phyloP scores from a whole-genome alignment of 2,329 filamentous ascomycete species.

The Grosmannia huntii region DNA sequence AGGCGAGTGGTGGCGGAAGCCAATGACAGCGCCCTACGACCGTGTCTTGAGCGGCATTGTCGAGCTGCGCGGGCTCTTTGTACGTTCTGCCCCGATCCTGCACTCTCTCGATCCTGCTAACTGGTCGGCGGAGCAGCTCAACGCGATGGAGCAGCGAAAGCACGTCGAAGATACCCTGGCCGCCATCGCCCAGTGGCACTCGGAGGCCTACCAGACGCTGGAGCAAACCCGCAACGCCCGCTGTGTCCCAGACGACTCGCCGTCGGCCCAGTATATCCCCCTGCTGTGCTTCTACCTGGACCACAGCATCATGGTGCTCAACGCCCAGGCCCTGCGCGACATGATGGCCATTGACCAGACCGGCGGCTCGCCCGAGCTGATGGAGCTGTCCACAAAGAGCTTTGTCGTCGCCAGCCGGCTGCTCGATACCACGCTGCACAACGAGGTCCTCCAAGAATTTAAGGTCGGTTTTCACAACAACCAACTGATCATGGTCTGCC shows the following conservation, averaged over 20 bases:
- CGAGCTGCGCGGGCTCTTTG: constrained; percentile 13
- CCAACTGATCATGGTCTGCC: constrained; percentile 16
- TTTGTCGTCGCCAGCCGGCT: constrained; percentile 11
- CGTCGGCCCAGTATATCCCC: constrained; percentile 6
- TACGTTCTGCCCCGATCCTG: not conserved
- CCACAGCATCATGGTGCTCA: constrained; percentile 16
- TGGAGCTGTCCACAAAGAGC: constrained; percentile 8
- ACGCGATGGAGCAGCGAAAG: constrained; percentile 10
- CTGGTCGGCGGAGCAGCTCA: not conserved
- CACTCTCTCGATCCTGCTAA: not conserved
- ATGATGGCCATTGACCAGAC: constrained; percentile 10
- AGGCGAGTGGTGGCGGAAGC: constrained; percentile 12
- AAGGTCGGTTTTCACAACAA: constrained; percentile 16
- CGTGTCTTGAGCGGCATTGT: constrained; percentile 15
- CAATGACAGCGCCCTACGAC: constrained; percentile 12
- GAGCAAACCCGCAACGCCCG: constrained; percentile 10
- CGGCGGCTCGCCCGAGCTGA: constrained; percentile 10
- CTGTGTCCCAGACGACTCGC: constrained; percentile 4
- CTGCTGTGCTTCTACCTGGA: constrained; percentile 15
- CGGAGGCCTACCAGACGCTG: constrained; percentile 8
- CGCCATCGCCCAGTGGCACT: constrained; percentile 13
- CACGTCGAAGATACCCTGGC: constrained; percentile 10
- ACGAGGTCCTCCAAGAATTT: constrained; percentile 10
- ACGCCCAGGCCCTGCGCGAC: constrained; percentile 15
- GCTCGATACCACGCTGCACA: constrained; percentile 11